Evolutionary conservation across 257 asterid species (phyloP), one percentile per base, ranked within the genome.

Genomic region (Solanum chmielewskii): DNA sequence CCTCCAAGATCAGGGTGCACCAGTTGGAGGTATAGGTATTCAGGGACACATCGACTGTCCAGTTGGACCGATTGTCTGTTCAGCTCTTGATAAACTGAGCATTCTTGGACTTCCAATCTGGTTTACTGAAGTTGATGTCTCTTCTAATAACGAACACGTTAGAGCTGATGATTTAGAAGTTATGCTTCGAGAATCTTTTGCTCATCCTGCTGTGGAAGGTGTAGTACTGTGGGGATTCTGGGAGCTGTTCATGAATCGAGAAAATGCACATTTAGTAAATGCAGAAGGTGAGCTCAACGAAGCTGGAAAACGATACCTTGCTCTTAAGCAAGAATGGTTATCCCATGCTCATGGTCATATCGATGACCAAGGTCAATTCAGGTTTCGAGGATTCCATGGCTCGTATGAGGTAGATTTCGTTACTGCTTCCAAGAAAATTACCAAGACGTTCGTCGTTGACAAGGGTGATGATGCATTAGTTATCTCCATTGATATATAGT

Each of bases 191-290:
- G 99, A 96, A 88, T 93, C 93, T 75, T 96, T 88, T 86, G 99
- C 99, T 25, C 99, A 96, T 88, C 98, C 99, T 20, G 95, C 99
- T 1, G 98, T 96, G 16, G 99, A 95, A 11, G 99, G 99, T 14
- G 88, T 95, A 4, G 88, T 96, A 93, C 20, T 96, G 85, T 94
- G 98, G 98, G 99, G 99, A 16, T 95, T 96, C 52, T 96, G 99
- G 99, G 98, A 96, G 94, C 76, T 96, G 83, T 92, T 92, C 68
- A 95, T 95, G 99, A 93, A 96, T 87, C 87, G 99, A 44, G 94
- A 93, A n/a, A 91, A 96, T 66, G 87, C 94, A 7, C 92, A 93
- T 87, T 85, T 96, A 82, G 97, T 96, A 23, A 90, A 92, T 88
- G 98, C 98, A 6, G 98, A 95, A 90, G 98, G 99, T 9, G 97